These are phyloP conservation scores for Aeminium ludgeri DNA, from an alignment of 495 filamentous ascomycete species.

Conservation along the genomic window DNA sequence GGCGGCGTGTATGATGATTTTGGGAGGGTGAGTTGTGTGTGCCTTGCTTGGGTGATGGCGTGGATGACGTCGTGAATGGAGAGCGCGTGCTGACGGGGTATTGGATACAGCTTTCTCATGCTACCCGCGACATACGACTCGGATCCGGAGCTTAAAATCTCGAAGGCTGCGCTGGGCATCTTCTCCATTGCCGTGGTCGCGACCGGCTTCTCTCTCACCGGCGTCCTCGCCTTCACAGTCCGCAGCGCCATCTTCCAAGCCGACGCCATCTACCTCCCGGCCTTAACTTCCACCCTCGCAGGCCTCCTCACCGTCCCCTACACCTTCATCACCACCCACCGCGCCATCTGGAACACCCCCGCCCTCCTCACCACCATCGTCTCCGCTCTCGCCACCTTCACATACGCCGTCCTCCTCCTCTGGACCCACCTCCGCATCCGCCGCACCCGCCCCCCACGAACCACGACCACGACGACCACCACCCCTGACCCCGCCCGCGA, in stretches of 20 bases:
- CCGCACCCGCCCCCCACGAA: constrained; percentile 6
- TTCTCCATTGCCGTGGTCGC: constrained; percentile 24
- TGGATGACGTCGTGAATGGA: too few relatives aligned
- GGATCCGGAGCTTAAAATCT: constrained; percentile 18
- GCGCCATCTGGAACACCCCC: constrained; percentile 17
- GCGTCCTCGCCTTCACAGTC: constrained; percentile 23
- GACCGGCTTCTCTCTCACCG: constrained; percentile 25
- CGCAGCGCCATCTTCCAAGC: constrained; percentile 21
- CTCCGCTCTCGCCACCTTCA: constrained; percentile 16
- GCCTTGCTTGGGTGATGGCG: background rate
- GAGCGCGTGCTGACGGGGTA: constrained; percentile 2
- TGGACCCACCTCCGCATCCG: constrained; percentile 21
- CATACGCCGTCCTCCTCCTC: constrained; percentile 23
- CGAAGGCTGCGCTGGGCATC: constrained; percentile 20
- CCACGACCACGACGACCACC: constrained; percentile 10
- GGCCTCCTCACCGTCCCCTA: constrained; percentile 26
- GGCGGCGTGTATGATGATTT: constrained; percentile 21
- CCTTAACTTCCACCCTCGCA: constrained; percentile 19
- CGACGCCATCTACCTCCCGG: constrained; percentile 23
- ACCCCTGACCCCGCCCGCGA: background rate
- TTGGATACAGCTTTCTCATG: constrained; percentile 19
- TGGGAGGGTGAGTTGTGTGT: constrained; percentile 18
- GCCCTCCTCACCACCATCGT: constrained; percentile 19
- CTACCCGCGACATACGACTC: constrained; percentile 23
- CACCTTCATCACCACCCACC: constrained; percentile 21